Percentiles rank a stretch among this genome's conserved stretches.
Conservation (phyloP, 164 flowering plant genomes). For the Vitis cinerea region DNA sequence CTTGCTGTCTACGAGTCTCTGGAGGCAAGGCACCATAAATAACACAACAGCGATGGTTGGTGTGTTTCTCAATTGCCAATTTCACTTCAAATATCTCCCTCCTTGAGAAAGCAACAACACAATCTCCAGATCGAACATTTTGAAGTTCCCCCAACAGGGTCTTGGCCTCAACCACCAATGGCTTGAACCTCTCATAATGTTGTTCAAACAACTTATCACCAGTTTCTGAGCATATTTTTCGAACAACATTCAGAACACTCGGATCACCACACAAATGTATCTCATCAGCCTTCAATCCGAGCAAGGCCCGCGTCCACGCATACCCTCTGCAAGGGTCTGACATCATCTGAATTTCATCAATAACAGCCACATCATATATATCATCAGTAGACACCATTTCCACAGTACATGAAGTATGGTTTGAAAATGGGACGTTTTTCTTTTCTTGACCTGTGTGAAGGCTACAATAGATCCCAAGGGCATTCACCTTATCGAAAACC, state of each 20-base stretch:
- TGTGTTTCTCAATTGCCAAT: constrained; percentile 81
- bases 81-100: constrained; percentile 96
- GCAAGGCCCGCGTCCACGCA: constrained; percentile 94
- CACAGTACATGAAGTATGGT: constrained; percentile 85
- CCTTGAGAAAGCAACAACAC: constrained; percentile 94
- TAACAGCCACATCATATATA: constrained; percentile 83
- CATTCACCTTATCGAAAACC: constrained; percentile 88
- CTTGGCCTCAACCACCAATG: constrained; percentile 93
- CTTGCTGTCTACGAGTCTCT: constrained; percentile 90
- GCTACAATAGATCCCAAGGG: constrained; percentile 81
- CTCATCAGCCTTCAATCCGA: constrained; percentile 93
- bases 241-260: constrained; percentile 73
- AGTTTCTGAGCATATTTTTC: constrained; percentile 71
- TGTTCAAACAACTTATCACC: constrained; percentile 82
- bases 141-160: constrained; percentile 72
- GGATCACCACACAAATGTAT: constrained; percentile 97
- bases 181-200: constrained; percentile 85
- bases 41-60: constrained; percentile 86
- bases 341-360: constrained; percentile 98
- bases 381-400: constrained; percentile 89
- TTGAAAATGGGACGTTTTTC: constrained; percentile 75
- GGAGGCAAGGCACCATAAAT: constrained; percentile 97
- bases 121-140: constrained; percentile 83
- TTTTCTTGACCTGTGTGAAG: constrained; percentile 88
- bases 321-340: constrained; percentile 76